These are phyloP conservation scores for Saccharomycopsis vini DNA, from an alignment of 805 yeast genomes.

Conservation along the genomic window DNA sequence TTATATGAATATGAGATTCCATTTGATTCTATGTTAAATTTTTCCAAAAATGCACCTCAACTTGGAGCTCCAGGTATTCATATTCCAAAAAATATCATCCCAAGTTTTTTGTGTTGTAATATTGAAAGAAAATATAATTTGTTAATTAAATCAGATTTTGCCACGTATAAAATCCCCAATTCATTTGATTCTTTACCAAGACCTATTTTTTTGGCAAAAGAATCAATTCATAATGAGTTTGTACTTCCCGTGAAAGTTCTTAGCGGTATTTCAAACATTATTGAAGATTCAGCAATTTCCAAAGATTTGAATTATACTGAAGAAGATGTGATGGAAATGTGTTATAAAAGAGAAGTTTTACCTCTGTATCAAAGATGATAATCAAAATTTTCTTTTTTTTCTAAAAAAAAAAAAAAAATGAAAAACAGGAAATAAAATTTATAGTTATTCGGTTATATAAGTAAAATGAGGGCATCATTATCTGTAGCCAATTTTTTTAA, in stretches of 20 bases:
- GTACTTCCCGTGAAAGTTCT: conserved; percentile 7
- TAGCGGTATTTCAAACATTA: conserved; percentile 12
- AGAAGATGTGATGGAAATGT: conserved; percentile 7
- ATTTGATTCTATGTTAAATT: conserved; percentile 2
- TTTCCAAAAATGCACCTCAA: background rate
- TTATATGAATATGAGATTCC: conserved; percentile 12
- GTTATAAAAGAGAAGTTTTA: background rate
- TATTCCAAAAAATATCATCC: conserved; percentile 10
- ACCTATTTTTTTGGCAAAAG: background rate
- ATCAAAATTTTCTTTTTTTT: no score
- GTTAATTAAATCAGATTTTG: background rate
- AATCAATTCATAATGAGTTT: background rate
- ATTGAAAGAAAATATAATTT: conserved; percentile 12
- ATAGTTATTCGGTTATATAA: no score
- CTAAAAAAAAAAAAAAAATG: no score
- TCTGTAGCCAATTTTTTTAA: conserved; percentile 62
- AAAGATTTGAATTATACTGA: conserved; percentile 2
- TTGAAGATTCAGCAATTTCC: conserved; percentile 3
- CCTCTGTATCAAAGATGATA: conserved; percentile 7
- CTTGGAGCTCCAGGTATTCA: background rate
- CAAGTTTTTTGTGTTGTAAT: conserved; percentile 12
- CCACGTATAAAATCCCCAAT: background rate
- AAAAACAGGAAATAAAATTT: no score
- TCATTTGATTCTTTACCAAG: background rate
- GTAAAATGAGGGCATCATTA: conserved; percentile 71